phyloP scores from a whole-genome alignment of 371 early-diverging fungal genomes.

The Syncephalastrum monosporum region DNA sequence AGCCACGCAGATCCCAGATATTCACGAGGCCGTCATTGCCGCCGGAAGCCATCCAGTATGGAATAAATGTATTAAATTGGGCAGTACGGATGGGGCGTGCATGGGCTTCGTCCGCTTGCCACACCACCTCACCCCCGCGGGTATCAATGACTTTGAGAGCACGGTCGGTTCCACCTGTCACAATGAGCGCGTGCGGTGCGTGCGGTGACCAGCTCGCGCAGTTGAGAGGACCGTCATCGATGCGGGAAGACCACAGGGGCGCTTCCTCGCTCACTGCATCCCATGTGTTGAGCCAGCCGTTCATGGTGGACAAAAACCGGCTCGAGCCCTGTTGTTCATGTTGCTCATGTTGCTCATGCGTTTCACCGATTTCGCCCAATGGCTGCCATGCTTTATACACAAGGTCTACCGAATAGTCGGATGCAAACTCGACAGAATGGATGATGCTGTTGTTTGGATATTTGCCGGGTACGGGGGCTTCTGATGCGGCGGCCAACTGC shows the following conservation, averaged over 20 bases:
- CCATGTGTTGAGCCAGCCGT: constrained; percentile 26
- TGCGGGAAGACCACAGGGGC: constrained; percentile 8
- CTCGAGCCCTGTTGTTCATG: neutral
- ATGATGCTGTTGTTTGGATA: constrained; percentile 23
- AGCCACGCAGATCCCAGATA: constrained; percentile 76
- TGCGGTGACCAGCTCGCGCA: constrained; percentile 41
- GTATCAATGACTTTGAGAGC: constrained; percentile 27
- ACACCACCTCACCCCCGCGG: constrained; percentile 17
- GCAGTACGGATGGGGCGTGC: constrained; percentile 53
- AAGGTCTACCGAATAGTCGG: constrained; percentile 12
- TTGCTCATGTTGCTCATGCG: neutral
- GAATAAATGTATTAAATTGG: constrained; percentile 73
- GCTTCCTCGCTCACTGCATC: constrained; percentile 18
- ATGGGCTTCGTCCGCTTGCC: constrained; percentile 32
- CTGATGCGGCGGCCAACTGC: neutral
- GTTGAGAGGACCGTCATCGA: constrained; percentile 6
- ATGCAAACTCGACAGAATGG: constrained; percentile 24
- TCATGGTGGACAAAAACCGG: constrained; percentile 18
- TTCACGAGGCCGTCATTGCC: constrained; percentile 68
- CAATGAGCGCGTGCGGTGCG: constrained; percentile 27
- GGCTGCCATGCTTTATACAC: constrained; percentile 15
- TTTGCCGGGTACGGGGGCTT: constrained; percentile 8
- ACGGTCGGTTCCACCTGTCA: constrained; percentile 23
- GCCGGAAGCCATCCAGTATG: constrained; percentile 77
- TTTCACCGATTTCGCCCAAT: constrained; percentile 2